Conservation (phyloP, 768 basidiomycete species). For the Termitomyces titanicus region DNA sequence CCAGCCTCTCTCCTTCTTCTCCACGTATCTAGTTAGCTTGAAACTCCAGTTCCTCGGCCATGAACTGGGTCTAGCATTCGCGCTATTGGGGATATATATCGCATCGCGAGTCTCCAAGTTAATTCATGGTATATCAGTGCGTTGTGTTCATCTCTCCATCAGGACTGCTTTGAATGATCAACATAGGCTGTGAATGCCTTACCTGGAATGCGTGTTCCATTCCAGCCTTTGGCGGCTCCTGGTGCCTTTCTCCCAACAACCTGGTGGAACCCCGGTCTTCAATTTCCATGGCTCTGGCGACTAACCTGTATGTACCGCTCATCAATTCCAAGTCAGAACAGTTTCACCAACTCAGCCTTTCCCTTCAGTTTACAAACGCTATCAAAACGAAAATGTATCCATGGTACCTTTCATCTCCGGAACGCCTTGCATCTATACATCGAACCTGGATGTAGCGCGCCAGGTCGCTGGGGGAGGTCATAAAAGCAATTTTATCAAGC, state of each 20-base stretch:
- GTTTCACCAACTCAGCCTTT: not conserved
- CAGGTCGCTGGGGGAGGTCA: constrained; percentile 39
- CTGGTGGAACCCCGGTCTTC: constrained; percentile 41
- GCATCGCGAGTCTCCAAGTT: constrained; percentile 29
- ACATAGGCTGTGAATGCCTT: constrained; percentile 31
- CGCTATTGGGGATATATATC: constrained; percentile 22
- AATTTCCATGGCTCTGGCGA: constrained; percentile 35
- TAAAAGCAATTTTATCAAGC: constrained; percentile 38
- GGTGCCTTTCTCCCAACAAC: constrained; percentile 34
- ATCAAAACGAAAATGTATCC: constrained; percentile 36
- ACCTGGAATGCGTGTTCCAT: constrained; percentile 38
- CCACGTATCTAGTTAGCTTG: not conserved
- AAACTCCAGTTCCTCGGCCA: constrained; percentile 12
- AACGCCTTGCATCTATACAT: constrained; percentile 33
- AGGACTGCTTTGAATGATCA: not conserved
- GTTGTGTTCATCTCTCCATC: not conserved
- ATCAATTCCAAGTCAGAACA: not conserved
- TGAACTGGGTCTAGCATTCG: constrained; percentile 10
- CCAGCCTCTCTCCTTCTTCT: not conserved
- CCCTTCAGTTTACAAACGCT: constrained; percentile 31
- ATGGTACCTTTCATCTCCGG: constrained; percentile 37
- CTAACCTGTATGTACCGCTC: constrained; percentile 23
- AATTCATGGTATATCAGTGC: constrained; percentile 27
- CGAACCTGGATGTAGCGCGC: constrained; percentile 43
- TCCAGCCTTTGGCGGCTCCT: constrained; percentile 35